Evolutionary conservation across 495 filamentous ascomycete genomes (phyloP), one percentile per base, ranked within the genome.

Genomic region (Hyaloscypha hepaticicola): DNA sequence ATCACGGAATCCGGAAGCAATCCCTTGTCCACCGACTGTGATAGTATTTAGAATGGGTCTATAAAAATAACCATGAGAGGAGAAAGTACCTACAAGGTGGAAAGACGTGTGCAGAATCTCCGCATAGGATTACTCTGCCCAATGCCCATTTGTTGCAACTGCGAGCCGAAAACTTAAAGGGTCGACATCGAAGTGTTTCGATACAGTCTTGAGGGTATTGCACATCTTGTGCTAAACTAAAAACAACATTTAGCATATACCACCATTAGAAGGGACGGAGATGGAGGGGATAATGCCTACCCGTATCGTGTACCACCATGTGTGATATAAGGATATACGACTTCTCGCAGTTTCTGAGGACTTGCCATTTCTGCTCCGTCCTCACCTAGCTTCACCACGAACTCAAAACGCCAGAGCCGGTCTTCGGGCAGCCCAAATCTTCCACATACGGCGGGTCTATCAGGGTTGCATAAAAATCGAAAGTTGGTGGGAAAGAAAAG

Each of bases 31-130:
- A 0, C 78, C 83, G 61, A 85, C 31, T 34, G 12, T 34, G 12
- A 12, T 34, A 34, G 31, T 12, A 34, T 5, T 34, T 34, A 34
- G 31, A 5, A 12, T 34, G n/a, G n/a, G n/a, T n/a, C n/a, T n/a
- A n/a, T n/a, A n/a, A n/a, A n/a, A n/a, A n/a, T n/a, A n/a, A n/a
- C n/a, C n/a, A n/a, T n/a, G 12, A 34, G 12, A 12, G 12, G 31
- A 34, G 31, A 5, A 5, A 34, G 12, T 5, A 34, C 31, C 12
- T 34, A 34, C 31, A 85, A 8, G 83, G 80, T 28, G 83, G 83
- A 59, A 85, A 85, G 1, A 84, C 83, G 58, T 85, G 78, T 5
- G 82, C 82, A 2, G 82, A 76, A 66, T 85, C 82, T 12, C 82
- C 82, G 49, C 78, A 79, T 8, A 85, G 70, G 55, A 81, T 74